Conservation (phyloP, 1,284 basidiomycete species). For the Sphaerobolus stellatus region DNA sequence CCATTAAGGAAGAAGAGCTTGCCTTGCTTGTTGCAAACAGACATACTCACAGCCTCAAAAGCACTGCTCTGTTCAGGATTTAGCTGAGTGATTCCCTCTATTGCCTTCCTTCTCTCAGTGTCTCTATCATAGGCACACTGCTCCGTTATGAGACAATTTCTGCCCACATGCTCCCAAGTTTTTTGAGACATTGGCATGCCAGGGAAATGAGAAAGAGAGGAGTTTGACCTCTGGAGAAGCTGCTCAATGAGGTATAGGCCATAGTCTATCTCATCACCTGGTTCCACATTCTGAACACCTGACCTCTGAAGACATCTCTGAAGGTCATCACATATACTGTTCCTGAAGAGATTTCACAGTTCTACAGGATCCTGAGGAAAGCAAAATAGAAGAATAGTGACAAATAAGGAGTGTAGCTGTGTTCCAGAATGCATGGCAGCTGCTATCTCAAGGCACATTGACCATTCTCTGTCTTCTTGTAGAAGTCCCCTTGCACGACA, state of each 20-base stretch:
- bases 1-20: slow-evolving; percentile 45
- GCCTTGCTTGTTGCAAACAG: slow-evolving; percentile 28
- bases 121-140: slow-evolving; percentile 35
- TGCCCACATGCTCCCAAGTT: slow-evolving; percentile 27
- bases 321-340: slow-evolving; percentile 43
- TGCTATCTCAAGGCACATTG: slow-evolving; percentile 42
- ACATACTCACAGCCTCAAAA: slow-evolving; percentile 32
- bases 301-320: slow-evolving; percentile 17
- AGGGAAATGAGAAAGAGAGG: slow-evolving; percentile 27
- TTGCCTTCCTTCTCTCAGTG: slow-evolving; percentile 15
- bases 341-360: slow-evolving; percentile 38
- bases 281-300: slow-evolving; percentile 20
- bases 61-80: slow-evolving; percentile 39
- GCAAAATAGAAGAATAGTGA: slow-evolving; percentile 36
- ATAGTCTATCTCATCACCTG: slow-evolving; percentile 41
- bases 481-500: slow-evolving; percentile 43
- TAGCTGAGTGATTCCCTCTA: slow-evolving; percentile 20
- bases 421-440: slow-evolving; percentile 39
- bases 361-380: slow-evolving; percentile 29
- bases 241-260: slow-evolving; percentile 37
- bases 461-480: slow-evolving; percentile 46
- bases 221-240: slow-evolving; percentile 26
- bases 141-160: slow-evolving; percentile 39
- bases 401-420: slow-evolving; percentile 41
- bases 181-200: slow-evolving; percentile 30